Evolutionary conservation across 257 asterid genomes (phyloP), one percentile per base, ranked within the genome.

Genomic region (Plectranthus barbatus): DNA sequence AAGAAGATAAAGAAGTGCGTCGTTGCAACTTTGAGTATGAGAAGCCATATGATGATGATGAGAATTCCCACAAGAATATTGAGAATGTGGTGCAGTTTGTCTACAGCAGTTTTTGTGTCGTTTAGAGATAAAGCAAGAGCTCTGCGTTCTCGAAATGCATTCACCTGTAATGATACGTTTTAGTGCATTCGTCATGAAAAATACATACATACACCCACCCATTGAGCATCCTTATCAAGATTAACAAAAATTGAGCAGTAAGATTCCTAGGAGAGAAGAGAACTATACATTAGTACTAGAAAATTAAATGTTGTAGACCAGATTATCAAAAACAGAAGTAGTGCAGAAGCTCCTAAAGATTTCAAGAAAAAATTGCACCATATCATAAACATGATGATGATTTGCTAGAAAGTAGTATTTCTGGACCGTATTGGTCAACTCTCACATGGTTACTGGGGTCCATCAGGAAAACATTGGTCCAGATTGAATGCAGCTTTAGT

Each of bases 81-180:
- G 76, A 87, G 71, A 90, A 93, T 85, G 7, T 85, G 90, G 76
- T 90, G 97, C n/a, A 90, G 82, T 64, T 82, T 87, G 86, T 87
- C 82, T 6, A 93, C 96, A 0, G 95, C 97, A 3, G 97, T 93
- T 80, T 90, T 93, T 1, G 99, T 93, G 86, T 93, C 99, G 41
- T 93, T 81, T n/a, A 93, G 71, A 26, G 99, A 85, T 71, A 90
- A 71, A 12, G 97, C 97, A 46, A 93, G 94, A 47, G 96, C 99
- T 64, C 94, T 78, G 23, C 97, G 76, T 45, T 90, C 99, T 73
- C 97, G 76, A 72, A 90, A 93, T 24, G 80, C 97, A 71, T 83
- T 84, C 6, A 93, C 96, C 99, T 93, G 80, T 3, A 24, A 47
- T 15, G 36, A 17, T 9, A 21, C 10, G 24, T 47, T 39, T n/a